These are phyloP conservation scores for Cryptococcus hybrid DNA, from an alignment of 1,284 basidiomycete genomes.

Conservation along the genomic window DNA sequence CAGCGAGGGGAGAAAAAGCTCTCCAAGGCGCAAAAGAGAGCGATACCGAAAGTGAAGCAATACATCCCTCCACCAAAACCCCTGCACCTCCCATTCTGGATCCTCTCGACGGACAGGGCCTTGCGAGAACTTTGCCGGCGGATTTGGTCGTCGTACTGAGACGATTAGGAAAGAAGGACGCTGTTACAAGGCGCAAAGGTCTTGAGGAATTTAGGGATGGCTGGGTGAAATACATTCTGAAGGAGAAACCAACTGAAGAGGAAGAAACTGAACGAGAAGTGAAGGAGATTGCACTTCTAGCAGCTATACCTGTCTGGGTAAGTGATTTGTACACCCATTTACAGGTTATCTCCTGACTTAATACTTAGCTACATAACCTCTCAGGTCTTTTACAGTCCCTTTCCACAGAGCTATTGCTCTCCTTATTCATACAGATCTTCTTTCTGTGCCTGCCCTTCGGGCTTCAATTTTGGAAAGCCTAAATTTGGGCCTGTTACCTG, in stretches of 20 bases:
- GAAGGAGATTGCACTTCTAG: constrained; percentile 37
- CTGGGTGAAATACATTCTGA: constrained; percentile 61
- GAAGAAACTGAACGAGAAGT: constrained; percentile 54
- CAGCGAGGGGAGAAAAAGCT: constrained; percentile 43
- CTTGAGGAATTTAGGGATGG: constrained; percentile 74
- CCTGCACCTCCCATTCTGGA: constrained; percentile 80
- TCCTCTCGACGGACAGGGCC: constrained; percentile 84
- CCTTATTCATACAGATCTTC: constrained; percentile 66
- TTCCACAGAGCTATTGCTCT: constrained; percentile 73
- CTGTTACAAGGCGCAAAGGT: constrained; percentile 78
- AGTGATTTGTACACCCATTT: constrained; percentile 34
- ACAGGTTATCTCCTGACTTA: too few relatives aligned
- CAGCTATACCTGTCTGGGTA: constrained; percentile 81
- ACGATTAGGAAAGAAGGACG: constrained; percentile 86
- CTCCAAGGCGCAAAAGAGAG: constrained; percentile 46
- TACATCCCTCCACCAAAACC: too few relatives aligned
- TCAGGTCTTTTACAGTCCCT: constrained; percentile 78
- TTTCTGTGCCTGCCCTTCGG: constrained; percentile 57
- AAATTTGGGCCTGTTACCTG: constrained; percentile 41
- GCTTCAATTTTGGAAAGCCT: constrained; percentile 62
- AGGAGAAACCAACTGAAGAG: constrained; percentile 49
- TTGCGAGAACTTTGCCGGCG: constrained; percentile 71
- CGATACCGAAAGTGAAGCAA: constrained; percentile 60
- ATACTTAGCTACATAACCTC: constrained; percentile 73
- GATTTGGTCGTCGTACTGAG: constrained; percentile 82